A percentile compares a stretch with the other conserved stretches of the same genome.
These are phyloP conservation scores for Talaromyces marneffei DNA, from an alignment of 2,329 filamentous ascomycete species.

Conservation along the genomic window DNA sequence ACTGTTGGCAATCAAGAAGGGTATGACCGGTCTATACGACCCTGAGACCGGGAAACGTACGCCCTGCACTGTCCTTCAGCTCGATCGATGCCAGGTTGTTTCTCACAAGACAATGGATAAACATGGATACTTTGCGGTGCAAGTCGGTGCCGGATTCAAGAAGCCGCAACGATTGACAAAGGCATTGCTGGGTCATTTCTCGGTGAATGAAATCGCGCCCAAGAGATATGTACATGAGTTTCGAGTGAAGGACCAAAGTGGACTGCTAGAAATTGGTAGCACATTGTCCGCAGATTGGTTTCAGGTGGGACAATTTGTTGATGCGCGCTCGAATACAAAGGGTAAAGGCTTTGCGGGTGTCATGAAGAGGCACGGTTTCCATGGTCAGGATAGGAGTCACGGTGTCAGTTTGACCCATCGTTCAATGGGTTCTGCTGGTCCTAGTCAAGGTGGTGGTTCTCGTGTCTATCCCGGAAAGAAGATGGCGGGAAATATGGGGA, in stretches of 20 bases:
- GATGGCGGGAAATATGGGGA: constrained; percentile 96
- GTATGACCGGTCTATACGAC: constrained; percentile 90
- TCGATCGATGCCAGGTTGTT: constrained; percentile 87
- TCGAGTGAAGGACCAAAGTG: constrained; percentile 66
- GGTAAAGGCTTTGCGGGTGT: constrained; percentile 94
- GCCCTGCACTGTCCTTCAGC: constrained; percentile 85
- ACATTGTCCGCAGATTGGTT: constrained; percentile 85
- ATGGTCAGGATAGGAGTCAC: constrained; percentile 84
- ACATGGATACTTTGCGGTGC: constrained; percentile 92
- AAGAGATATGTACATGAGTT: constrained; percentile 85
- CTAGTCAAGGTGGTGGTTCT: constrained; percentile 84
- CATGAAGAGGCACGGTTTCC: constrained; percentile 93
- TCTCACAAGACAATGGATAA: constrained; percentile 72
- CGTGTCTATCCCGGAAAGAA: constrained; percentile 93
- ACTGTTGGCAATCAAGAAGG: constrained; percentile 81
- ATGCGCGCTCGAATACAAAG: constrained; percentile 70
- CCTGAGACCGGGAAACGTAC: constrained; percentile 67
- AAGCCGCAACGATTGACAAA: constrained; percentile 70
- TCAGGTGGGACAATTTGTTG: constrained; percentile 80
- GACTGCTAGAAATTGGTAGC: constrained; percentile 69
- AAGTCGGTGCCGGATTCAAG: constrained; percentile 74
- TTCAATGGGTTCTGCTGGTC: constrained; percentile 82
- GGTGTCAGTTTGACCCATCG: constrained; percentile 94
- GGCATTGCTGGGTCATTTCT: constrained; percentile 82
- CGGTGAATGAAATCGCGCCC: constrained; percentile 71